Evolutionary conservation across 495 filamentous ascomycete genomes (phyloP), one percentile per base, ranked within the genome.

Genomic region (Podospora bellae-mahoneyi): DNA sequence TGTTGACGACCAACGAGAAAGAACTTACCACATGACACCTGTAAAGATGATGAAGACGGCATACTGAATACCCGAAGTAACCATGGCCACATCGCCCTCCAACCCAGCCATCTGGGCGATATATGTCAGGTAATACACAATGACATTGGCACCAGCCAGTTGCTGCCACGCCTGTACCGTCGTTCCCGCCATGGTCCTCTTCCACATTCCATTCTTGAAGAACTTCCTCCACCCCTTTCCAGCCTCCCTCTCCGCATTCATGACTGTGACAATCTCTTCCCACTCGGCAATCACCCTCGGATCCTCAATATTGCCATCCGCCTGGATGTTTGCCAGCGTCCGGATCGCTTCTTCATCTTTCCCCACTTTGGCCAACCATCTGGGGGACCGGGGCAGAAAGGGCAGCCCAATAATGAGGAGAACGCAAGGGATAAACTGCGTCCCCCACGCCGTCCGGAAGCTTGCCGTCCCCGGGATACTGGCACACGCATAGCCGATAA

Each of bases 11-110:
- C 4, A 32, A 32, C 30, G 30, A 32, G 30, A 32, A 32, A 32
- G 7, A 5, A 71, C 64, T 15, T 68, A 71, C 71, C 73, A 90
- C 72, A 88, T 88, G 64, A 87, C 71, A 9, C 84, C 81, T 0
- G 89, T 92, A 55, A 89, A 89, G 69, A 91, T 80, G 68, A 92
- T 87, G 79, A 92, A 91, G 19, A 92, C 81, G 6, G 90, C 90
- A 74, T 92, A 92, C 74, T 92, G 90, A 60, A 92, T 84, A 15
- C 86, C 86, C 0, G 89, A 90, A 0, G 87, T 89, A 70, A 89
- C 85, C 55, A 92, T 80, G 64, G 86, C 87, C 61, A 88, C 81
- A 76, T 92, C 86, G 39, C 89, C 89, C 10, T 79, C 78, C 4
- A 89, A 79, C 62, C 84, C 80, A 0, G 87, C 86, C 89, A 92